These are phyloP conservation scores for Amanita exitialis DNA, from an alignment of 768 basidiomycete species.

Conservation along the genomic window DNA sequence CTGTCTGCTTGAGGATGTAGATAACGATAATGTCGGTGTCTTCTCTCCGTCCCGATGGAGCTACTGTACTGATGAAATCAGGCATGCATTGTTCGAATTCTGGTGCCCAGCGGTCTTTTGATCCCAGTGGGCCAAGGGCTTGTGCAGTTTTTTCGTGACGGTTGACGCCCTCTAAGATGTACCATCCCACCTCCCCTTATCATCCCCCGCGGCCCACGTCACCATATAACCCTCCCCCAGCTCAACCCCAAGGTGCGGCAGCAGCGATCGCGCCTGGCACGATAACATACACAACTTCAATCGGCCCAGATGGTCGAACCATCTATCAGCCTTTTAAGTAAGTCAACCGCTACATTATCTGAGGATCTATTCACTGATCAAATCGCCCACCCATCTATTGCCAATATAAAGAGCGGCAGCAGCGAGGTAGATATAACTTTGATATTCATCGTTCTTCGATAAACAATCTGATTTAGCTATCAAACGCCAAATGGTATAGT, in stretches of 20 bases:
- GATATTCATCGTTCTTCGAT: constrained; percentile 3
- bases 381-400: constrained; percentile 7
- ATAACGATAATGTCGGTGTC: neutral
- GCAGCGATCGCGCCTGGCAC: constrained; percentile 48
- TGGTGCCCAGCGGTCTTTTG: neutral
- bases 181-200: constrained; percentile 24
- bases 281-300: constrained; percentile 63
- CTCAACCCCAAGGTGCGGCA: constrained; percentile 9
- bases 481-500: constrained; percentile 61
- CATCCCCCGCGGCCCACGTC: constrained; percentile 12
- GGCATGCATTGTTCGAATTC: too few relatives aligned
- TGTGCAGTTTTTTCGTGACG: too few relatives aligned
- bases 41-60: neutral
- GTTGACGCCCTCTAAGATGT: constrained; percentile 13
- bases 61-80: constrained; percentile 2
- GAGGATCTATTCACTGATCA: constrained; percentile 11
- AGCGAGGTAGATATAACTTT: constrained; percentile 45
- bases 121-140: neutral
- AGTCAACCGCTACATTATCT: constrained; percentile 5
- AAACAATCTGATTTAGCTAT: constrained; percentile 39
- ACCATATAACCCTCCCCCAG: constrained; percentile 15
- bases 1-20: neutral
- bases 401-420: constrained; percentile 47
- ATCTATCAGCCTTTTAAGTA: constrained; percentile 72
- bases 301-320: constrained; percentile 47